Base-by-base conservation (phyloP, 306 rosid genomes). In the Coriaria nepalensis region DNA sequence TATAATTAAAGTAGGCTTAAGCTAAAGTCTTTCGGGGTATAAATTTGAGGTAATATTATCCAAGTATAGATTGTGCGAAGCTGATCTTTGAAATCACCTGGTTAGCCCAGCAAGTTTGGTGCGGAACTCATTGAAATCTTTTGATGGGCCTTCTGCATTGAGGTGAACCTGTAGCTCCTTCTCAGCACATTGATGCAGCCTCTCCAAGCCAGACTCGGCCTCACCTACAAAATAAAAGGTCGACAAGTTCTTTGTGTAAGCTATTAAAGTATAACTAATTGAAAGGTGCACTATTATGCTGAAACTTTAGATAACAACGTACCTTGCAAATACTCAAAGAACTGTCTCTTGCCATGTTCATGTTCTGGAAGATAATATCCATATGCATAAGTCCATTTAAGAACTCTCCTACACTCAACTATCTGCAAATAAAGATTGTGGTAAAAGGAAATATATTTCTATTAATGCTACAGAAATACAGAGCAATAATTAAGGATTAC, bases 331-430 rank as follows among this genome's bases (percentile, higher is more conserved):
- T 73, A 73, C 41, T 73, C 79, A 53, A 73, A 73, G 66, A 73
- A 73, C 48, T 44, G 75, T 59, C 79, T 73, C 70, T 73, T 73
- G 41, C 68, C 75, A 43, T 68, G 71, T 64, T 73, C 79, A 54
- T 62, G 68, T 66, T 83, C 96, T 0, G 81, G 94, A 67, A 87
- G 68, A 70, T 83, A 87, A 72, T 61, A 87, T 33, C 96, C 96
- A 61, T 87, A 87, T 8, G 96, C 93, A 69, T 87, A 87, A 0
- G 96, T 87, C 96, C 96, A 87, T 58, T 87, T 87, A 62, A 87
- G 82, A 45, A 83, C 96, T 64, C 94, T 72, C 63, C 96, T 80
- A 57, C 96, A 87, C 68, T 87, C 96, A 20, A 87, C 85, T 56
- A 87, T 87, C 96, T 87, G 87, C 65, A 53, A 67, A 64, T 47